Evolutionary conservation across 2,329 filamentous ascomycete species (phyloP), one percentile per base, ranked within the genome.

Genomic region (Claviceps sp.): DNA sequence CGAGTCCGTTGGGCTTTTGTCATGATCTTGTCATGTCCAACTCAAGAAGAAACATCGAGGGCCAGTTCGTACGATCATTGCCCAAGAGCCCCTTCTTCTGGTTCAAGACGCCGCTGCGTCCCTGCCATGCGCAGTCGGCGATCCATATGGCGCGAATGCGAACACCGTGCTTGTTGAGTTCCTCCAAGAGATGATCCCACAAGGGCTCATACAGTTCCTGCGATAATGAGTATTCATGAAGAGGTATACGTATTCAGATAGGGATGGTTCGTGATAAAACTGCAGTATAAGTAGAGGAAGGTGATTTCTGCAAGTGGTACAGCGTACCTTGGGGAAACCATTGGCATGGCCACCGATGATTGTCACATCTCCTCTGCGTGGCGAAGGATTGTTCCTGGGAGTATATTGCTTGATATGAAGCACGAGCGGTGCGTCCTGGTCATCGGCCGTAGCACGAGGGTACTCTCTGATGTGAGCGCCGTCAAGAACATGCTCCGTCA

Each of bases 171-270:
- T 67, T 63, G 57, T 77, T 75, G 5, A 82, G 71, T 18, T 74
- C 70, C 18, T 73, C 68, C 58, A 86, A 72, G 1, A 96, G 72
- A 49, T 95, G 89, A 54, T 91, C 87, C 86, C 89, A 96, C 0
- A 96, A 72, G 0, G 91, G 87, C 61, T 96, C 90, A 63, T 96
- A 96, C 2, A 96, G 69, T 72, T 97, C 91, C 85, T 89, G 52
- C 1, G 4, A 44, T 30, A 1, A 30, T 30, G 24, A 5, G 26
- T 30, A 9, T 30, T 30, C 26, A 30, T 9, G 26, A 9, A 30
- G 26, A 30, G 8, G 2, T 30, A 9, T 9, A 30, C 2, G 26
- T 26, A 30, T 30, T 30, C 13, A 16, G 4, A 30, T 13, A 34
- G 3, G 16, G 16, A 41, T n/a, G 5, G 1, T 16, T n/a, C 6